Evolutionary conservation across 768 basidiomycete species (phyloP), one percentile per base, ranked within the genome.

Genomic region (Boletus subcaerulescens): DNA sequence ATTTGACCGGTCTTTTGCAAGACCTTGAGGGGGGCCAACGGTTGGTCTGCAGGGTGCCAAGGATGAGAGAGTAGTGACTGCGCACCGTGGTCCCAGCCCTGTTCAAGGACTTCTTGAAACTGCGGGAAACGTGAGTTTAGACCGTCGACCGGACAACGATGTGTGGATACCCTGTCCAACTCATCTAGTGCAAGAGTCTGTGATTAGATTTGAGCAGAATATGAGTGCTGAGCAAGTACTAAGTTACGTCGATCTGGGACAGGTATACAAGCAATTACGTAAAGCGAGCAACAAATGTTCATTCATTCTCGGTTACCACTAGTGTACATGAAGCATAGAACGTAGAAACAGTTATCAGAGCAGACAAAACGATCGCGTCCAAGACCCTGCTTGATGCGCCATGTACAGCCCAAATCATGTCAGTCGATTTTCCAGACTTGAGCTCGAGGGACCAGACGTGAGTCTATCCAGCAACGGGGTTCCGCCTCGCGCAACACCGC

Each of bases 1-100:
- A 98, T 93, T 74, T 98, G 95, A 52, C 96, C 96, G 1, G 95
- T 96, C 84, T 98, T 98, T 79, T 98, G 95, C 70, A 96, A 81
- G 64, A 98, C 81, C 91, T 93, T 67, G 41, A 48, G 26, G 31
- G 31, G 52, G 8, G 40, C 60, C 38, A 51, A 20, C 17, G 5
- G 17, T 45, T 48, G 48, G 59, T 58, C 51, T 50, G 52, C 22
- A 17, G 31, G 32, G 13, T 47, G 33, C 40, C 40, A 39, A 55
- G 45, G 29, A 29, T 22, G 49, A 45, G 40, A 29, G 13, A 38
- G 42, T 61, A 53, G 59, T 52, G 50, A 55, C 57, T 60, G 65
- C 82, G 64, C 71, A 92, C 86, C 61, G 91, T 94, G 14, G 95
- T 98, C 48, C 93, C 92, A 26, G 91, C 89, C 60, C 95, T 81